Base-by-base conservation (phyloP, 495 filamentous ascomycete species). In the Jackrogersella minutella region DNA sequence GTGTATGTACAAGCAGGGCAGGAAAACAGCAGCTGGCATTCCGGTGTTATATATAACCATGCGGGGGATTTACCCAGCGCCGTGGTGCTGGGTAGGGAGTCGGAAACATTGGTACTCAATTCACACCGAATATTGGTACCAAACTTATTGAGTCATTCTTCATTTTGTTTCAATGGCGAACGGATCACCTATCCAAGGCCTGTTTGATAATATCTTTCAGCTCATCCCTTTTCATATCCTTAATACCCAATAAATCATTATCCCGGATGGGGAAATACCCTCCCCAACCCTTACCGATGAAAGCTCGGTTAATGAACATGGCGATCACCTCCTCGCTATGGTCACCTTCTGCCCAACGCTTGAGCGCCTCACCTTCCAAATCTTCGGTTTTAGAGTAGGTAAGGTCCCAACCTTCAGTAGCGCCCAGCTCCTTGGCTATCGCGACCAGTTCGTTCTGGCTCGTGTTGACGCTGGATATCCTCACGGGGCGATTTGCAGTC, bases 321-420 rank as follows among this genome's bases (percentile, higher is more conserved):
- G 66, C 66, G 57, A 69, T 69, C 51, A 69, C 66, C 50, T 69
- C 66, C 26, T 69, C 66, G 66, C 66, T 69, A 64, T 69, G 66
- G 21, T 69, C 66, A 64, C 66, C 66, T 49, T 64, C 61, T 36
- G 66, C 50, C 66, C 66, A 69, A 13, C 66, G 66, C 44, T 50
- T 46, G 6, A 69, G 19, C 1, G 66, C 66, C 39, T 69, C 61
- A 16, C 24, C 53, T 56, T 69, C 66, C 51, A 69, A 14, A 43
- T 69, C n/a, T 39, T 64, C 66, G 28, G 66, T 69, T 17, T 52
- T 24, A n/a, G 66, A 69, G 51, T 69, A 50, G 34, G 66, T 69
- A 22, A 69, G 24, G 21, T 69, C 33, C 66, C 66, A 69, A 14
- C 66, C 61, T 13, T 69, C 66, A 0, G 43, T 58, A 2, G 66